Conservation (phyloP, 371 early-diverging fungal genomes). For the Mucor plumbeus region DNA sequence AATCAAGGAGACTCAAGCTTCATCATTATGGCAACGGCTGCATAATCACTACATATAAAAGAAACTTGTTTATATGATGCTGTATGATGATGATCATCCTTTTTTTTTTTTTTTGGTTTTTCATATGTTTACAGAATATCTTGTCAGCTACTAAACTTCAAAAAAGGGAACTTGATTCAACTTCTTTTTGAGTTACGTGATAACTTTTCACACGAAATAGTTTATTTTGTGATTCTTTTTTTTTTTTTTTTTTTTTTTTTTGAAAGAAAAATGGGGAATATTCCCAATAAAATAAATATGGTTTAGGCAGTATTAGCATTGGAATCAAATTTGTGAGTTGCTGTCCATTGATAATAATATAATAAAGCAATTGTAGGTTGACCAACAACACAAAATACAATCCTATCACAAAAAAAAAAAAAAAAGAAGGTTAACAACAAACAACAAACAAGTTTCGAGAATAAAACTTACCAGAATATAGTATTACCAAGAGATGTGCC, state of each 20-base stretch:
- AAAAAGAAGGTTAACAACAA: neutral
- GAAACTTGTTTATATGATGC: conserved; percentile 2
- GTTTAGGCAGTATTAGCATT: conserved; percentile 2
- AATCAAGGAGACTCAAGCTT: neutral
- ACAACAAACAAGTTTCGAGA: neutral
- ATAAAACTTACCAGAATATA: conserved; percentile 74
- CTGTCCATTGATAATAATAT: conserved; percentile 84
- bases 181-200: neutral
- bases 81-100: neutral
- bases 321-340: conserved; percentile 38
- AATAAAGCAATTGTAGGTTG: conserved; percentile 84
- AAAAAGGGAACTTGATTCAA: conserved; percentile 10
- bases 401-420: conserved; percentile 34
- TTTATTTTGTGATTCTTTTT: neutral
- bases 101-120: neutral
- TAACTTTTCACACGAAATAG: conserved; percentile 7
- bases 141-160: conserved; percentile 6
- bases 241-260: conserved; percentile 1
- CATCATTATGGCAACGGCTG: neutral
- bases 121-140: neutral
- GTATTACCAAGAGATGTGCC: conserved; percentile 87
- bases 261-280: neutral
- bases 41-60: neutral
- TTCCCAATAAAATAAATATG: neutral
- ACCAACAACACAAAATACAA: conserved; percentile 84